These are phyloP conservation scores for Microdochium nivale DNA, from an alignment of 2,329 filamentous ascomycete genomes.

Conservation along the genomic window DNA sequence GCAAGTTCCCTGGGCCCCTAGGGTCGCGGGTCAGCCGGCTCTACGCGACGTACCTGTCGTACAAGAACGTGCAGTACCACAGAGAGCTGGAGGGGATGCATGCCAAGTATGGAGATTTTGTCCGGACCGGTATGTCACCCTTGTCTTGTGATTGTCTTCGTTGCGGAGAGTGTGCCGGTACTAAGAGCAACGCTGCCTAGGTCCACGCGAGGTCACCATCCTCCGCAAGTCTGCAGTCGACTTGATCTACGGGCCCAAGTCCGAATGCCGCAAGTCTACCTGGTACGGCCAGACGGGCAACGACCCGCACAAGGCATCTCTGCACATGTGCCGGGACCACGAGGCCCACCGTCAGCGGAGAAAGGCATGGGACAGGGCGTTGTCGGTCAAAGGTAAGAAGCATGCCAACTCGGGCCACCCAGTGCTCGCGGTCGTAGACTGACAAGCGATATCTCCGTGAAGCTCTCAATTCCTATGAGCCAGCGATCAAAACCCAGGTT, in stretches of 20 bases:
- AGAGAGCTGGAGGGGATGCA: constrained; percentile 39
- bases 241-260: constrained; percentile 23
- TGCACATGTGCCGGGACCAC: constrained; percentile 27
- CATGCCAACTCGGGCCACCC: background rate
- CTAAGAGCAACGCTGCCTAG: constrained; percentile 5
- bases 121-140: constrained; percentile 12
- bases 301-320: constrained; percentile 18
- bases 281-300: constrained; percentile 26
- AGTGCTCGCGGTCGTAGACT: background rate
- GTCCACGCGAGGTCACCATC: constrained; percentile 23
- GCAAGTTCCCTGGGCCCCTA: constrained; percentile 31
- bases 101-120: constrained; percentile 38
- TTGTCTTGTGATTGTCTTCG: background rate
- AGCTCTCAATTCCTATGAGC: constrained; percentile 14
- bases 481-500: constrained; percentile 9
- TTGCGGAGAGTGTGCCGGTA: background rate
- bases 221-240: constrained; percentile 12
- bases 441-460: background rate
- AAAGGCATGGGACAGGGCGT: constrained; percentile 14
- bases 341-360: constrained; percentile 11
- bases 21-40: constrained; percentile 28
- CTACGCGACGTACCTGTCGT: constrained; percentile 38
- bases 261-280: constrained; percentile 27
- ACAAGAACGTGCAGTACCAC: constrained; percentile 44
- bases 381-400: constrained; percentile 13